These are phyloP conservation scores for Tulasnella sp. DNA, from an alignment of 768 basidiomycete genomes.

Conservation along the genomic window DNA sequence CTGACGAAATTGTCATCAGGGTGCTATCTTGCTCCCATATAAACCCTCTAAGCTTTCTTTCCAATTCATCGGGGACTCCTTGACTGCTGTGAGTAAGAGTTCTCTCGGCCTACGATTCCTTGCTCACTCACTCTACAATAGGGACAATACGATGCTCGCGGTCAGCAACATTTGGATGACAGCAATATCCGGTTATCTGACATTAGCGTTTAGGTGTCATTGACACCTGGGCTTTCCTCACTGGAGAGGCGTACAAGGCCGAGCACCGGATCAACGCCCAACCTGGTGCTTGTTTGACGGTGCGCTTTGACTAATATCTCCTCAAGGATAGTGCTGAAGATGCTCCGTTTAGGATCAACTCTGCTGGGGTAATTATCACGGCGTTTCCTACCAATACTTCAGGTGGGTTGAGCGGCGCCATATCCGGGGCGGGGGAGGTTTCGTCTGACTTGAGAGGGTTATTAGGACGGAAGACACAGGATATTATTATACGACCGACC, in stretches of 20 bases:
- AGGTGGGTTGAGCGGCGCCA: background rate
- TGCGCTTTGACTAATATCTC: slow-evolving; percentile 32
- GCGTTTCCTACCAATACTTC: slow-evolving; percentile 50
- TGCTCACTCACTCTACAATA: slow-evolving; percentile 33
- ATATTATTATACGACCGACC: slow-evolving; percentile 51
- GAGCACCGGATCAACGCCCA: slow-evolving; percentile 54
- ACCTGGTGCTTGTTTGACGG: slow-evolving; percentile 52
- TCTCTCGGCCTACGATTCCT: background rate
- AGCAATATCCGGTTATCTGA: background rate
- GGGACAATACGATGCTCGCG: slow-evolving; percentile 48
- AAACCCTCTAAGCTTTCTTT: slow-evolving; percentile 47
- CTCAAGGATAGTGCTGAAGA: background rate
- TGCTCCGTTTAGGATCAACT: slow-evolving; percentile 28
- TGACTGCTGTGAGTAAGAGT: slow-evolving; percentile 49
- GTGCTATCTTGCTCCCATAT: slow-evolving; percentile 48
- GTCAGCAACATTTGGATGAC: background rate
- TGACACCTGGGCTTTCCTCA: slow-evolving; percentile 56
- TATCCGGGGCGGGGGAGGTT: background rate
- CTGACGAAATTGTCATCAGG: slow-evolving; percentile 38
- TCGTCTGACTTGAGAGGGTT: background rate
- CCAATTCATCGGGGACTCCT: slow-evolving; percentile 58
- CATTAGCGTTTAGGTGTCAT: slow-evolving; percentile 44
- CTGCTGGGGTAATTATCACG: slow-evolving; percentile 34
- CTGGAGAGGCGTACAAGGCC: slow-evolving; percentile 50
- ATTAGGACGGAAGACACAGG: slow-evolving; percentile 56